Evolutionary conservation across 768 basidiomycete genomes (phyloP), one percentile per base, ranked within the genome.

Genomic region (Coprinopsis marcescibilis): DNA sequence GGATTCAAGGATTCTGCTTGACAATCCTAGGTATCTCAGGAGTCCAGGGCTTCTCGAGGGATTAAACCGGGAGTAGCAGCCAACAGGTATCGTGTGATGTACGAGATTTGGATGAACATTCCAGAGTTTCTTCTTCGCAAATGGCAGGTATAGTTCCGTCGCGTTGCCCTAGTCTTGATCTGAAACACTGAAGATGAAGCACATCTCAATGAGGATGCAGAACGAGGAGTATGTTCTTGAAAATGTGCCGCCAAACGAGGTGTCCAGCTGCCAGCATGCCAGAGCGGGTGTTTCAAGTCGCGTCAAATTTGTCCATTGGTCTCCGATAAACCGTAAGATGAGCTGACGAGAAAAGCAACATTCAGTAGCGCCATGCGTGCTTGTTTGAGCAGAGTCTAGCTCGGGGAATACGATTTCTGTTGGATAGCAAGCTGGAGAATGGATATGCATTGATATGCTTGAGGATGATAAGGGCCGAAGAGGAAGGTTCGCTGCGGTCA

Each of bases 161-260:
- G n/a, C n/a, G n/a, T n/a, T n/a, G n/a, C n/a, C n/a, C n/a, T n/a
- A 32, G 29, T 32, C 35, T 36, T 36, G 35, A 36, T 36, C 35
- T 36, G 35, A 36, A 36, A 36, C 35, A 17, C 10, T 19, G 17
- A 7, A 7, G 35, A 13, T 7, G 10, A 36, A 19, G 7, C 8
- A 36, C 17, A 36, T 36, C 35, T 36, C 35, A 7, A 36, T 11
- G 17, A 11, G 7, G 15, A n/a, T 8, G 29, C 29, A 36, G 7
- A 7, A 17, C 8, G 12, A 36, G 12, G 19, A 7, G 19, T 36
- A 10, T 11, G 35, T 36, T 36, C 35, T 11, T 36, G 12, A 10
- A 7, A 19, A n/a, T n/a, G n/a, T n/a, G 8, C 35, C 12, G 35
- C 7, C 15, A 8, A 36, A 36, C 35, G 35, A 36, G 35, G 35